Evolutionary conservation across 2,329 filamentous ascomycete genomes (phyloP).

Genomic region (Endothia cerciana): DNA sequence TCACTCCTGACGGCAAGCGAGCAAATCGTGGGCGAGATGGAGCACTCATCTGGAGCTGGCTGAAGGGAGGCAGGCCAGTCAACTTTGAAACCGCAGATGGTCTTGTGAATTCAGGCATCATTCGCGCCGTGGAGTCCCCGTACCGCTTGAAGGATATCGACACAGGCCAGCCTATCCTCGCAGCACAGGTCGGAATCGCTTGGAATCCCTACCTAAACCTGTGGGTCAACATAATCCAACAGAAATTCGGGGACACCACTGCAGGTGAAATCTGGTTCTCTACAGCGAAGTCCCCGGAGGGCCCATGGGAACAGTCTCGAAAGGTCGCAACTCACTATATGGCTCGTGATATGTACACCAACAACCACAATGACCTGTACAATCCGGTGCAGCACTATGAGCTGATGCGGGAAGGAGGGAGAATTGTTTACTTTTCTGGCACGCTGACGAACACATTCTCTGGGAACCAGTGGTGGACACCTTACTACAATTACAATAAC

Average conservation of each 20-base stretch:
- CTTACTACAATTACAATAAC: constrained; percentile 30
- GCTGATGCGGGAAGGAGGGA: constrained; percentile 22
- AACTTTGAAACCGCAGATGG: constrained; percentile 21
- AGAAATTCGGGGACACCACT: constrained; percentile 19
- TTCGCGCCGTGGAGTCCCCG: constrained; percentile 23
- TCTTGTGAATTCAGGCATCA: constrained; percentile 15
- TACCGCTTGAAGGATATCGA: constrained; percentile 23
- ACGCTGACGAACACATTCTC: constrained; percentile 28
- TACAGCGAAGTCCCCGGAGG: constrained; percentile 22
- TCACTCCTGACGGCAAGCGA: constrained; percentile 11
- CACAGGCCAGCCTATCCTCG: constrained; percentile 13
- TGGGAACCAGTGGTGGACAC: constrained; percentile 24
- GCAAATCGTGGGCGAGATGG: constrained; percentile 21
- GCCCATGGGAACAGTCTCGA: constrained; percentile 23
- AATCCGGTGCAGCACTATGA: constrained; percentile 29
- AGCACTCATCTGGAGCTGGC: constrained; percentile 24
- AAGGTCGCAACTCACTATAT: constrained; percentile 29
- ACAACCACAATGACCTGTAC: constrained; percentile 28
- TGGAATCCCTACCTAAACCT: constrained; percentile 27
- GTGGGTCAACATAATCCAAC: constrained; percentile 27
- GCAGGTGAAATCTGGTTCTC: constrained; percentile 28
- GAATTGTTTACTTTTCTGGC: constrained; percentile 26
- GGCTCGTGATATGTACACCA: constrained; percentile 15
- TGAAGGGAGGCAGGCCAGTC: constrained; percentile 24
- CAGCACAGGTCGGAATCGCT: constrained; percentile 24